Evolutionary conservation across 768 basidiomycete genomes (phyloP).

Genomic region (Gelatoporia subvermispora): DNA sequence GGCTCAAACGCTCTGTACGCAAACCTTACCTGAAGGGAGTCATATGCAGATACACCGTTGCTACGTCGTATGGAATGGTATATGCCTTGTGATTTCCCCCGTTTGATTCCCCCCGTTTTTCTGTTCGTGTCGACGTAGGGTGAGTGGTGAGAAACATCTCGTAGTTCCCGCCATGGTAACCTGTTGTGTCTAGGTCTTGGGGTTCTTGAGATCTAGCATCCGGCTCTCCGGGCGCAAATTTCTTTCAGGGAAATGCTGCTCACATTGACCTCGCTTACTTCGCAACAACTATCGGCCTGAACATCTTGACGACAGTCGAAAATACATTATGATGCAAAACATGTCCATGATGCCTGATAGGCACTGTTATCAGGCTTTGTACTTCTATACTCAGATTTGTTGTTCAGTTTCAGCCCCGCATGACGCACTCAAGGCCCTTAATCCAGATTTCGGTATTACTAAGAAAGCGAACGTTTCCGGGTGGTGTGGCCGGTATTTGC

Average conservation of each 20-base stretch:
- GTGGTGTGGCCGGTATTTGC: too few relatives aligned
- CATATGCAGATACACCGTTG: not conserved
- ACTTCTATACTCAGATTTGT: too few relatives aligned
- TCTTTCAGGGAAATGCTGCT: conserved; percentile 9
- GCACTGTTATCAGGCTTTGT: too few relatives aligned
- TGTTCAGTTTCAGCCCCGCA: too few relatives aligned
- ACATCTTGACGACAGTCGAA: conserved; percentile 6
- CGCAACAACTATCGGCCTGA: conserved; percentile 9
- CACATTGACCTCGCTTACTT: conserved; percentile 9
- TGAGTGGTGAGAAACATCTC: not conserved
- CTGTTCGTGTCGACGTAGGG: conserved; percentile 10
- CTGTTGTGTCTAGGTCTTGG: conserved; percentile 5
- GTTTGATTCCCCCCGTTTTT: conserved; percentile 6
- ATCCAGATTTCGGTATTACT: too few relatives aligned
- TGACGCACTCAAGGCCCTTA: too few relatives aligned
- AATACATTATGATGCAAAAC: too few relatives aligned
- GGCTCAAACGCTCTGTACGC: not conserved
- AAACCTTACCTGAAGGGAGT: too few relatives aligned
- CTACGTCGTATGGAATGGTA: not conserved
- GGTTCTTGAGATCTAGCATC: conserved; percentile 7
- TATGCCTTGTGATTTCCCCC: conserved; percentile 7
- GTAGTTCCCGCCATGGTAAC: not conserved
- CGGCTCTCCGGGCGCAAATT: conserved; percentile 7
- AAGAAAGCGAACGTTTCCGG: too few relatives aligned
- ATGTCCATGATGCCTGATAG: too few relatives aligned